A percentile compares a stretch with the other conserved stretches of the same genome.
Conservation (phyloP, 495 filamentous ascomycete genomes). For the Alectoria sarmentosa region DNA sequence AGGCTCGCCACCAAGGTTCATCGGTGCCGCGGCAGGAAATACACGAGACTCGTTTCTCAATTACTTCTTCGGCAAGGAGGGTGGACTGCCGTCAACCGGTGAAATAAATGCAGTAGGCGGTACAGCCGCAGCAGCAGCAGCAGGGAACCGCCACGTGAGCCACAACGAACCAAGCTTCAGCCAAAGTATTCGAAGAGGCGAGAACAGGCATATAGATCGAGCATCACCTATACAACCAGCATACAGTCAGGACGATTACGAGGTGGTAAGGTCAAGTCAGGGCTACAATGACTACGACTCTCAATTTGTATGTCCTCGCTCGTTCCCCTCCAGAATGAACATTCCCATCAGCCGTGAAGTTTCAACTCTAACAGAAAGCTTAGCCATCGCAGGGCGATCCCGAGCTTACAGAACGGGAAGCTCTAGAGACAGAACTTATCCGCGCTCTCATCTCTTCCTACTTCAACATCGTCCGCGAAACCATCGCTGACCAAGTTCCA, state of each 20-base stretch:
- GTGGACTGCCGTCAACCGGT: slow-evolving; percentile 42
- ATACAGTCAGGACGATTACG: slow-evolving; percentile 36
- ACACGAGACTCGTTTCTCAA: slow-evolving; percentile 87
- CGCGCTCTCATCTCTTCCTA: slow-evolving; percentile 93
- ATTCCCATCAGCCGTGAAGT: neutral
- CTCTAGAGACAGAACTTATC: slow-evolving; percentile 95
- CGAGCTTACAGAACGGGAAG: slow-evolving; percentile 87
- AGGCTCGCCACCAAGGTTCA: slow-evolving; percentile 55
- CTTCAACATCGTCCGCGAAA: slow-evolving; percentile 97
- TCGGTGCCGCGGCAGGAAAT: slow-evolving; percentile 41
- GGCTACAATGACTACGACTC: slow-evolving; percentile 40
- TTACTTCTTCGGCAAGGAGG: slow-evolving; percentile 98
- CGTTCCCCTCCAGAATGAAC: neutral
- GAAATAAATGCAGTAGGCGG: slow-evolving; percentile 35
- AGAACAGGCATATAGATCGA: slow-evolving; percentile 43
- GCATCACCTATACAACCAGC: slow-evolving; percentile 32
- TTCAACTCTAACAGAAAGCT: slow-evolving; percentile 40
- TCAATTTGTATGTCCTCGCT: slow-evolving; percentile 49
- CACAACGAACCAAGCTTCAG: slow-evolving; percentile 75
- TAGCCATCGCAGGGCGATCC: slow-evolving; percentile 47
- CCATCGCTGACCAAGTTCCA: slow-evolving; percentile 94
- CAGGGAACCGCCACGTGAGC: slow-evolving; percentile 57
- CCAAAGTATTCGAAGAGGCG: slow-evolving; percentile 72
- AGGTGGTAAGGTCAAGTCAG: slow-evolving; percentile 30
- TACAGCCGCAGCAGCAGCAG: slow-evolving; percentile 34